Conservation (phyloP, 2,329 filamentous ascomycete genomes). For the Apiospora koreana region DNA sequence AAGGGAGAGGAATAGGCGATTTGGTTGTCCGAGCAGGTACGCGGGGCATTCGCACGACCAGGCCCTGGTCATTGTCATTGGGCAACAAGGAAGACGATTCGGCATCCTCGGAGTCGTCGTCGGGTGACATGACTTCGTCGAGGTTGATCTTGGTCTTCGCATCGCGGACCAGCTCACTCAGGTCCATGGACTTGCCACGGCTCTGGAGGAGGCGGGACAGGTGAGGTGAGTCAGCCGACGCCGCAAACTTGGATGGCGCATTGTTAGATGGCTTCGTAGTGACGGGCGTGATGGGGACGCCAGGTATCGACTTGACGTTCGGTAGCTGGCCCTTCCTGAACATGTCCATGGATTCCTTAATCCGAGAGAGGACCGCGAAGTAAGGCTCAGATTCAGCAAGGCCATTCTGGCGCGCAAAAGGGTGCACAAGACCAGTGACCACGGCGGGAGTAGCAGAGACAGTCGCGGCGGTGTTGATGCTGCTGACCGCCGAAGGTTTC, state of each 20-base stretch:
- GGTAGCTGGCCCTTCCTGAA: slow-evolving; percentile 54
- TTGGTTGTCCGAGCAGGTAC: slow-evolving; percentile 57
- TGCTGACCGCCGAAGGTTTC: slow-evolving; percentile 19
- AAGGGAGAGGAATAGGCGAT: slow-evolving; percentile 42
- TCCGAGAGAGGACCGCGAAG: slow-evolving; percentile 49
- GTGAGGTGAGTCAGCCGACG: slow-evolving; percentile 63
- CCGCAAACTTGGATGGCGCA: slow-evolving; percentile 42
- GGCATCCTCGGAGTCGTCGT: slow-evolving; percentile 56
- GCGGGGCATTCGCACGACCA: slow-evolving; percentile 35
- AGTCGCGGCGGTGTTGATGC: slow-evolving; percentile 30
- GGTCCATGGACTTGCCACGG: slow-evolving; percentile 61
- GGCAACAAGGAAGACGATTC: slow-evolving; percentile 42
- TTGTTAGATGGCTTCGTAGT: slow-evolving; percentile 27
- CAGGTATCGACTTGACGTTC: slow-evolving; percentile 47
- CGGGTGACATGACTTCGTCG: slow-evolving; percentile 49
- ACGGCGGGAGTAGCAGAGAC: slow-evolving; percentile 14
- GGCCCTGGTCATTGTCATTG: slow-evolving; percentile 34
- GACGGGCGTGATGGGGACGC: slow-evolving; percentile 24
- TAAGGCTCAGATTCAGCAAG: slow-evolving; percentile 55
- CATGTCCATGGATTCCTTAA: slow-evolving; percentile 54
- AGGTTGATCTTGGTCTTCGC: slow-evolving; percentile 56
- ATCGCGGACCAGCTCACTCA: slow-evolving; percentile 59
- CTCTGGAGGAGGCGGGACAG: slow-evolving; percentile 66
- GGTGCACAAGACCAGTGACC: slow-evolving; percentile 57
- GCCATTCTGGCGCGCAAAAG: slow-evolving; percentile 59